These are phyloP conservation scores for Trichosporon sp. DNA, from an alignment of 1,284 basidiomycete species.

Conservation along the genomic window DNA sequence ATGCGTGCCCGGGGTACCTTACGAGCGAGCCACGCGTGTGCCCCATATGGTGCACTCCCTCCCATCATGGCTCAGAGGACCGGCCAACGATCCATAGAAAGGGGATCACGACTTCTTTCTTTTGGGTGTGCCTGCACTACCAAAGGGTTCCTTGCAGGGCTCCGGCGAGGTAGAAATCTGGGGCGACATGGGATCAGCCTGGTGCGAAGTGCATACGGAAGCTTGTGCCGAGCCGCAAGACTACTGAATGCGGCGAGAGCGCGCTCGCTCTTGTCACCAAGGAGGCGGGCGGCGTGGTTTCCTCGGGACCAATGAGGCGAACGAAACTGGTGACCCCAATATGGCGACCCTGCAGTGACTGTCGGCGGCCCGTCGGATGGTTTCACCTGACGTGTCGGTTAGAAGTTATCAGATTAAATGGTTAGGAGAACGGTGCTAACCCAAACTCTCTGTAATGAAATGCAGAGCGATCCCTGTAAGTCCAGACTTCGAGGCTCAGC, in stretches of 20 bases:
- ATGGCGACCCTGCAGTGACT: background rate
- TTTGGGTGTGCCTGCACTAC: background rate
- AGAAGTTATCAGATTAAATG: background rate
- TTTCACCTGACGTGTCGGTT: constrained; percentile 7
- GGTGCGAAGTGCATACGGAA: constrained; percentile 2
- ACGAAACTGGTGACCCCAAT: background rate
- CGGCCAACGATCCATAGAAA: background rate
- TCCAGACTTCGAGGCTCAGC: background rate
- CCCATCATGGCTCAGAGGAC: background rate
- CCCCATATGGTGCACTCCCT: background rate
- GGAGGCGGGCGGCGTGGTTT: background rate
- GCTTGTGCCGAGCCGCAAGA: background rate
- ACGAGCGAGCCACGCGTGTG: background rate
- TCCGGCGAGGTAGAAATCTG: background rate
- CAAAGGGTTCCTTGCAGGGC: background rate
- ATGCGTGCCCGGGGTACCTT: background rate
- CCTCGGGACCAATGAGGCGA: background rate
- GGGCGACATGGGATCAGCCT: background rate
- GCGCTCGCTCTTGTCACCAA: background rate
- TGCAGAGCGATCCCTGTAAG: constrained; percentile 25
- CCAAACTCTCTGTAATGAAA: constrained; percentile 16
- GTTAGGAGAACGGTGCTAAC: constrained; percentile 19
- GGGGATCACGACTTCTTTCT: background rate
- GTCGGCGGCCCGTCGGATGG: background rate
- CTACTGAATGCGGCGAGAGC: background rate